phyloP scores from a whole-genome alignment of 495 filamentous ascomycete species.

The Neurospora pannonica region DNA sequence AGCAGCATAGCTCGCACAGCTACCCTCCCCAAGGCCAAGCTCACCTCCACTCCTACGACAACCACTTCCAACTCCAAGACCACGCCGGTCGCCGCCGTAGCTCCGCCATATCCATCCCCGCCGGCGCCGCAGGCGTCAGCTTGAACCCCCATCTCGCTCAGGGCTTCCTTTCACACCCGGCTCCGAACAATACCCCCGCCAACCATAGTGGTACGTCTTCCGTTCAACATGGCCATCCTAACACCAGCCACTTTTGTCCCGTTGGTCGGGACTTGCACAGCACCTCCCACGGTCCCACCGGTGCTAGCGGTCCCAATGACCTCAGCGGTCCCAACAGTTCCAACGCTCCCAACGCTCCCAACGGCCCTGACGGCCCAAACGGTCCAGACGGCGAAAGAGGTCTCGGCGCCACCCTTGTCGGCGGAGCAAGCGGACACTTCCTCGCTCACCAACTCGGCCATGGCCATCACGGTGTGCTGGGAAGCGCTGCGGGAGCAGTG shows the following conservation, averaged over 20 bases:
- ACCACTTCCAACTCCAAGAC: background rate
- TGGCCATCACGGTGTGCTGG: conserved; percentile 39
- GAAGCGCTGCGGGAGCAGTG: conserved; percentile 44
- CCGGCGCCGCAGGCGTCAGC: background rate
- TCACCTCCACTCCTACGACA: background rate
- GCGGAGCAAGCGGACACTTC: conserved; percentile 44
- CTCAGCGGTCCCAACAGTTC: background rate
- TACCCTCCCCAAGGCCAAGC: background rate
- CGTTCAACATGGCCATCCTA: background rate
- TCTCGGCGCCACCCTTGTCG: conserved; percentile 44
- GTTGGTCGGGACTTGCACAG: background rate
- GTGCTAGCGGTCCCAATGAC: rapidly evolving
- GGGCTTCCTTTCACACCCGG: background rate
- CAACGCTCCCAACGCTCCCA: background rate
- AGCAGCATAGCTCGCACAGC: background rate
- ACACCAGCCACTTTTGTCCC: background rate
- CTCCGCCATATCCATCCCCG: background rate
- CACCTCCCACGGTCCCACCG: background rate
- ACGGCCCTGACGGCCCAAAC: background rate
- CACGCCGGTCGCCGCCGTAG: background rate
- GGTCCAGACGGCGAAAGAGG: conserved; percentile 41
- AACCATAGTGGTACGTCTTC: background rate
- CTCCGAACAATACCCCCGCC: background rate
- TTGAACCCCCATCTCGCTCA: background rate
- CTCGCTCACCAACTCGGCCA: conserved; percentile 32